Conservation (phyloP, 352 stramenopile genomes). For the Pythium folliculosum region DNA sequence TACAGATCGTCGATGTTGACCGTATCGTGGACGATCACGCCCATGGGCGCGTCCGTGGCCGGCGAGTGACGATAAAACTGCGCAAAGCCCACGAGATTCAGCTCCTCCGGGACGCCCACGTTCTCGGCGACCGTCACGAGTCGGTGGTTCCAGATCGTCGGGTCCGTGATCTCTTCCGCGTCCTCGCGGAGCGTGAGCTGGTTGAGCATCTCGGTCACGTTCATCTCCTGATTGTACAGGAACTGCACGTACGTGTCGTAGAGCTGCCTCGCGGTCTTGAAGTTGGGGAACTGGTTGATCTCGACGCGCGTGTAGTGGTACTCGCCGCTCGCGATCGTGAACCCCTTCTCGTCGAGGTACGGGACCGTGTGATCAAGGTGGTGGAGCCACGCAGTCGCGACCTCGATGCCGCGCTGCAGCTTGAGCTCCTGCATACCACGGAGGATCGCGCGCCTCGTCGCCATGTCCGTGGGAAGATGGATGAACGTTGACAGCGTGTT, state of each 20-base stretch:
- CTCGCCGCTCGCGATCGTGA: background rate
- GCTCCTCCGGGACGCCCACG: conserved; percentile 18
- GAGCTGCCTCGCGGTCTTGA: conserved; percentile 36
- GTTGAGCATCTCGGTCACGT: conserved; percentile 46
- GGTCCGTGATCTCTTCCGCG: conserved; percentile 18
- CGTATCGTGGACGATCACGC: conserved; percentile 32
- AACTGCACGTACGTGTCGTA: conserved; percentile 49
- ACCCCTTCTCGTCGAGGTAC: conserved; percentile 20
- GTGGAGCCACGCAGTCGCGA: conserved; percentile 11
- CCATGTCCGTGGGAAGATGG: conserved; percentile 11
- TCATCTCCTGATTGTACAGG: conserved; percentile 54
- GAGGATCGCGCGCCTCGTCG: conserved; percentile 5
- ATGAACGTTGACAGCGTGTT: no score
- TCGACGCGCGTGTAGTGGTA: conserved; percentile 30
- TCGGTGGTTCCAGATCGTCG: conserved; percentile 44
- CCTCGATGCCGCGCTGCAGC: conserved; percentile 2
- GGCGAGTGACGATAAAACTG: conserved; percentile 31
- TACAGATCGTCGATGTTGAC: conserved; percentile 51
- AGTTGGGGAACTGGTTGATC: conserved; percentile 44
- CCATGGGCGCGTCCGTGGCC: conserved; percentile 22
- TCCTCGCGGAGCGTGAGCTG: conserved; percentile 48
- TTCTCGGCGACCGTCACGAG: conserved; percentile 33
- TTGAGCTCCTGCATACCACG: conserved; percentile 4
- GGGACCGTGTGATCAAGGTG: conserved; percentile 4
- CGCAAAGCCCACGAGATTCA: conserved; percentile 27